Base-by-base conservation (phyloP, 2,329 filamentous ascomycete genomes). In the Fusarium albosuccineum region DNA sequence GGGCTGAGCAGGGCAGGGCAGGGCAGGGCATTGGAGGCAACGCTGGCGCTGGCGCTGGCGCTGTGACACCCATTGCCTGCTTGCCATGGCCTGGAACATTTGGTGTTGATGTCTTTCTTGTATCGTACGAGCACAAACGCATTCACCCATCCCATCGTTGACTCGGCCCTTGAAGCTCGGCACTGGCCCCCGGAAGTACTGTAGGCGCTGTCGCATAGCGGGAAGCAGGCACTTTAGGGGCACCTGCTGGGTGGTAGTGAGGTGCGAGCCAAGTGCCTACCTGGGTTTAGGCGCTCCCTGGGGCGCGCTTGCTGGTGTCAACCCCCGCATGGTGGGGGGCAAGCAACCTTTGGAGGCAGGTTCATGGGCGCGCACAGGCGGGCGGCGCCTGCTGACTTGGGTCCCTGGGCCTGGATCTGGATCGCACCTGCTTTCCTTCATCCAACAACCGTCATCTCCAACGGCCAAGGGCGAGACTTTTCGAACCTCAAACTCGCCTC, bases 251-350 rank as follows among this genome's bases (percentile, higher is more conserved):
- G 50, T 16, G 50, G 22, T 34, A 67, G 22, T 61, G 64, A 68
- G 51, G 50, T 66, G 65, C 60, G 26, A 65, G 55, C 37, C 48
- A 68, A 54, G 60, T 67, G 51, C 56, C 65, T 34, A 41, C 39
- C 64, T 68, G 49, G 64, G 64, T 57, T 65, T 68, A 65, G 64
- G 52, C 34, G 64, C 48, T 50, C 37, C 60, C 53, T 60, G 46
- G 49, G 49, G 55, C 42, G 29, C 50, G 51, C 52, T 61, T 62
- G 46, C 22, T 67, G 56, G 56, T 67, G 64, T 37, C 57, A 56
- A 27, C 45, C 37, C 64, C 64, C 64, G 64, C 65, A 68, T 62
- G 48, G 65, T 67, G 65, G 64, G 65, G 65, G 64, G 55, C n/a
- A 14, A 64, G 40, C 64, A 49, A 60, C 55, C 57, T 52, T 65